Evolutionary conservation across 23 red algal species (phyloP), one percentile per base, ranked within the genome.

Genomic region (Chondrus crispus): DNA sequence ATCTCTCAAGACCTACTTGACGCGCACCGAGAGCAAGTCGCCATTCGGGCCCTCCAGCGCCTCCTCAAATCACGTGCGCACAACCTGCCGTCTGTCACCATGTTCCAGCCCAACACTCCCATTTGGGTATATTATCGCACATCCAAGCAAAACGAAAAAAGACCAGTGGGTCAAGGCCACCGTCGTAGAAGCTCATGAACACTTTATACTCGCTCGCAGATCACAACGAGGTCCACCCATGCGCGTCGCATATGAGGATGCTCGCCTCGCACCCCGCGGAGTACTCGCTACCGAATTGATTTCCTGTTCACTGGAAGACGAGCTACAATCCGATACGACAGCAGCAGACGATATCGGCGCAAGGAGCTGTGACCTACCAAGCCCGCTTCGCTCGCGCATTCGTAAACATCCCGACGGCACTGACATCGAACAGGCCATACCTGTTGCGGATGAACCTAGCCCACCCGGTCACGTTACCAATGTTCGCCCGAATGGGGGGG

Each of bases 271-370:
- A 22, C 83, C 83, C 12, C 40, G 8, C 16, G 26, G 41, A 39
- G 9, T 12, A 32, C 55, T 87, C 26, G 36, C 62, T 28, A 50
- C 38, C 8, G 63, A 87, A 72, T 63, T 87, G 8, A 70, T 87
- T 11, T 51, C 24, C 42, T 87, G 60, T 53, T 87, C 60, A 20
- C 83, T 87, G 16, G 83, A 87, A 45, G 83, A 87, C 45, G 83
- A 87, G 62, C 83, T 87, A 64, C 24, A 64, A n/a, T n/a, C n/a
- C n/a, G n/a, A n/a, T n/a, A n/a, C n/a, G n/a, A n/a, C n/a, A n/a
- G n/a, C n/a, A n/a, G n/a, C n/a, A n/a, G n/a, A n/a, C n/a, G n/a
- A n/a, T n/a, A n/a, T n/a, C n/a, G n/a, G n/a, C n/a, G n/a, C n/a
- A n/a, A n/a, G n/a, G n/a, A n/a, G n/a, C n/a, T n/a, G n/a, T n/a